phyloP scores from a whole-genome alignment of 768 basidiomycete species.

The Candolleomyces aberdarensis region DNA sequence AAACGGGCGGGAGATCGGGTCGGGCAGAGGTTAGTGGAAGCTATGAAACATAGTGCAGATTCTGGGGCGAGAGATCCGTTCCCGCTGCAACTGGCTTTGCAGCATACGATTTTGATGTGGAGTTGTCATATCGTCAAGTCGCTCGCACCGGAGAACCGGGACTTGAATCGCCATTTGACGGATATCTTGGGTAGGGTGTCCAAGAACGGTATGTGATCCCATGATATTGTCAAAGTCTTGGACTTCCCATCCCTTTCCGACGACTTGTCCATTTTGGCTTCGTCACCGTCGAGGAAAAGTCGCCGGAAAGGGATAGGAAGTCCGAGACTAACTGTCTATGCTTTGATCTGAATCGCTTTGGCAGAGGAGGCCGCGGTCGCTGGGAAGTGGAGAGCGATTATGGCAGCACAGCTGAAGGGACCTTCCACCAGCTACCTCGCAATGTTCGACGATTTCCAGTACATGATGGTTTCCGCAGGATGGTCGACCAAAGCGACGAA shows the following conservation, averaged over 20 bases:
- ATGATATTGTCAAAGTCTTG: no score
- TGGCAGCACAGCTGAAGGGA: background rate
- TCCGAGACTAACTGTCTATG: no score
- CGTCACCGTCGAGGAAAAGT: no score
- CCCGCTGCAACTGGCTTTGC: constrained; percentile 6
- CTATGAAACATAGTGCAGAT: background rate
- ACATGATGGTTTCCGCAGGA: background rate
- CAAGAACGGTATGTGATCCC: background rate
- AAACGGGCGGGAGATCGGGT: background rate
- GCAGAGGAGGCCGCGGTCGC: constrained; percentile 41
- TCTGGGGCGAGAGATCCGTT: background rate
- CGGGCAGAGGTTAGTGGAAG: background rate
- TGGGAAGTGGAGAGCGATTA: constrained; percentile 40
- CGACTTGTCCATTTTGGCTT: no score
- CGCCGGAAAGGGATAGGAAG: no score
- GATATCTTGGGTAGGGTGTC: background rate
- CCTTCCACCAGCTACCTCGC: background rate
- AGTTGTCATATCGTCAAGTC: background rate
- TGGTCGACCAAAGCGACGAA: background rate
- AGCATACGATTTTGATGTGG: background rate
- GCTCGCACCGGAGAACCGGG: background rate
- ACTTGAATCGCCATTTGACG: background rate
- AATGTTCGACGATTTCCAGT: background rate
- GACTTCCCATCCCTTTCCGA: no score
- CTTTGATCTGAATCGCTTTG: background rate